Base-by-base conservation (phyloP, 495 filamentous ascomycete species). In the Hypoxylon lienhwacheense region DNA sequence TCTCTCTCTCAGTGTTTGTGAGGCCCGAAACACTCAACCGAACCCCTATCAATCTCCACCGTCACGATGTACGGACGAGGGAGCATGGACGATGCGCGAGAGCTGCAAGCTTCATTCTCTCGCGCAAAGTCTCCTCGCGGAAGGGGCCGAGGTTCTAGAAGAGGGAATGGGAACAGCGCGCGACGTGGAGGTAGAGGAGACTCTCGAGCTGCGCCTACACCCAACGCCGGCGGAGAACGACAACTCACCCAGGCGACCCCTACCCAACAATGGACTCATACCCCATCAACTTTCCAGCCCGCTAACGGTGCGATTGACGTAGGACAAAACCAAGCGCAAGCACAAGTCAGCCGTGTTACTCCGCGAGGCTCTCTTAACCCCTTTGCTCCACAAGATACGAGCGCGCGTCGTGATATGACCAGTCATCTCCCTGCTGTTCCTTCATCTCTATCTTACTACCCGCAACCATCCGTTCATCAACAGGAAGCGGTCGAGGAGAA, bases 31-130 rank as follows among this genome's bases (percentile, higher is more conserved):
- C 11, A 28, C n/a, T 21, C 12, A 4, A 29, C 5, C 15, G 2
- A 10, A 12, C 10, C 10, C 7, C 16, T 12, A 19, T 4, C 33
- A 32, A 16, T 7, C 6, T 14, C 1, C 8, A 32, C 16, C 19
- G 6, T 16, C 37, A 50, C 48, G 5, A 60, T 54, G 56, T 31
- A 21, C 5, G 50, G 34, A 28, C 25, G 3, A n/a, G 56, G 56
- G 4, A 47, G 20, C 19, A 6, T 60, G 4, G 45, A 54, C 16
- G 50, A 60, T 16, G 56, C 56, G 7, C 49, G 46, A 15, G 33
- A 33, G 12, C 33, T 60, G 4, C 39, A 22, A 7, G 50, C 36
- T 5, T 21, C 19, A 2, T 60, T 60, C 56, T 1, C 15, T 0
- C 26, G 45, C n/a, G 24, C 55, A 4, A 50, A 41, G 21, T 6